Evolutionary conservation across 345 rosid species (phyloP), one percentile per base, ranked within the genome.

Genomic region (Xanthoceras sorbifolium): DNA sequence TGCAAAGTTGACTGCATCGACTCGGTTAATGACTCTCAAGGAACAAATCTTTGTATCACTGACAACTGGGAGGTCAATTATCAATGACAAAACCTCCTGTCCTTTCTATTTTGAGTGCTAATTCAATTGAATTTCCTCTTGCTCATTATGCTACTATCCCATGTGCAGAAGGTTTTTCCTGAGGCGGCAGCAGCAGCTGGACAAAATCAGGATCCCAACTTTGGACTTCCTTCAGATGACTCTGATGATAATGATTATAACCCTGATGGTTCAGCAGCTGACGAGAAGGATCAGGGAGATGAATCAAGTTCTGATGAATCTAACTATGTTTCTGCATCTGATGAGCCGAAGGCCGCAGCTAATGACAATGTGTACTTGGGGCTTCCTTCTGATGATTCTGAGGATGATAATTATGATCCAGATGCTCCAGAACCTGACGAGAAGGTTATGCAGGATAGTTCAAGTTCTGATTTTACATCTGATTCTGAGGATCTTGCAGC

Each of bases 361-460:
- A 82, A 79, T 73, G 77, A 77, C 15, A 80, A 86, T 48, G 85
- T 79, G 26, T 79, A 75, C 46, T 40, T 79, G 77, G 86, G 85
- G 76, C 90, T 88, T 85, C 88, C 97, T 65, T 91, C 97, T 71
- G 99, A 96, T 76, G 98, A 92, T 84, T 92, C 99, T 3, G 98
- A 89, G 80, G 99, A 96, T 85, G 94, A 89, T 70, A 90, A 92
- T 72, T 92, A 48, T 85, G 83, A 92, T 79, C 97, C 97, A 78
- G 84, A 84, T 83, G 90, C 85, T 63, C 88, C 77, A 71, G 82
- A 71, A 78, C 76, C 12, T 57, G 89, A 89, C 60, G 85, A 87
- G 42, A 83, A 82, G 42, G 65, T 79, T 73, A 80, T 72, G 75
- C 79, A 79, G 55, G 94, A 84, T 74, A 86, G 85, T 86, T 92